Base-by-base conservation (phyloP, 2,329 filamentous ascomycete genomes). In the Trichophyton mentagrophytes region DNA sequence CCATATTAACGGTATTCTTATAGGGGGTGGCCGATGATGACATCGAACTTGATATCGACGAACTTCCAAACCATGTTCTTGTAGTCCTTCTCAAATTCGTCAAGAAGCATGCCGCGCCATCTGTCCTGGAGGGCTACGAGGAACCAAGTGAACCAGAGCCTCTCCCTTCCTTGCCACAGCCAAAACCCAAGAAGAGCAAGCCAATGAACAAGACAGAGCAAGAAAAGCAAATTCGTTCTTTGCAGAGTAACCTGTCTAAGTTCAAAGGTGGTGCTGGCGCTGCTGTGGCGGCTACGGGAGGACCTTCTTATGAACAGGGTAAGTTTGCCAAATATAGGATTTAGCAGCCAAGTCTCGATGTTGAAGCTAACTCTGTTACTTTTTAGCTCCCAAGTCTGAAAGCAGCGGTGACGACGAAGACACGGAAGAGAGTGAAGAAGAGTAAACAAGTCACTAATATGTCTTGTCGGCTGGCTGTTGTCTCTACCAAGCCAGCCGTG, bases 171-270 rank as follows among this genome's bases (percentile, higher is more conserved):
- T 65, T 73, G 17, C 69, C 72, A 2, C 69, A 72, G 17, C 67
- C 74, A 2, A 78, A 78, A 65, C 71, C 73, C 1, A 79, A 79
- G 69, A 79, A 79, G 68, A 78, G 77, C 66, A 79, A 79, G 68
- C 77, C 77, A 0, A 79, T 79, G 77, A 78, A 74, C 69, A 79
- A 78, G 65, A 73, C 72, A 57, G 77, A 79, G 64, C 77, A 79
- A 66, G 77, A 79, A 64, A 75, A 74, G 40, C 75, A 78, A 64
- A 79, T 79, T 63, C 76, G 76, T 58, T 76, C 76, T 66, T 71
- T 79, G 36, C 71, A 76, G 64, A 75, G 72, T 64, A 77, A 74
- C 51, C 69, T 79, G 17, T 76, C 75, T 36, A 73, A 74, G 25
- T 79, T 77, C 68, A 69, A 77, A 61, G 73, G 74, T 33, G 73